These are phyloP conservation scores for Pulveroboletus sp. DNA, from an alignment of 768 basidiomycete genomes.

Conservation along the genomic window DNA sequence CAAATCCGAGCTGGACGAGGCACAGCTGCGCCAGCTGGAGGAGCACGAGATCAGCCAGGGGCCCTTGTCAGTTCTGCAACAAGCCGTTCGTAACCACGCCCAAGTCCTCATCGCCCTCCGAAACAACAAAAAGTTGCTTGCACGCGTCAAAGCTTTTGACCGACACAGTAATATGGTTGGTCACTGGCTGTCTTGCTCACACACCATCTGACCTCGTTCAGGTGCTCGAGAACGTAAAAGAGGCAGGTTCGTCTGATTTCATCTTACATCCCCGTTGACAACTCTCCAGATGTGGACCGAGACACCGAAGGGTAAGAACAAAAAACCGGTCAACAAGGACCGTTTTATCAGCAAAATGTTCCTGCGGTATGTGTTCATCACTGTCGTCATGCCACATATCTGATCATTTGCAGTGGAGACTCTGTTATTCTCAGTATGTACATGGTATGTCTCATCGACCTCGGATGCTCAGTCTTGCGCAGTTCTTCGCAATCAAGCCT, in stretches of 20 bases:
- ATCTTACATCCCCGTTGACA: constrained; percentile 5
- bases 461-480: constrained; percentile 34
- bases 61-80: constrained; percentile 94
- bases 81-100: constrained; percentile 95
- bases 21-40: constrained; percentile 91
- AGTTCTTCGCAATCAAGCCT: constrained; percentile 80
- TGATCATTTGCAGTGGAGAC: constrained; percentile 65
- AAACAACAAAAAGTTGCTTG: constrained; percentile 97
- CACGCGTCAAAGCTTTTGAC: constrained; percentile 97
- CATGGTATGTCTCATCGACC: constrained; percentile 4
- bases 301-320: constrained; percentile 95
- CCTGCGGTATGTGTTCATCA: constrained; percentile 57
- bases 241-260: constrained; percentile 48
- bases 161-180: constrained; percentile 97
- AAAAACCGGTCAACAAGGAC: constrained; percentile 99
- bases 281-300: constrained; percentile 95
- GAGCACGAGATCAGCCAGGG: constrained; percentile 99
- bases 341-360: constrained; percentile 99
- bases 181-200: constrained; percentile 6
- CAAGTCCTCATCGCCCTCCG: constrained; percentile 96
- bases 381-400: constrained; percentile 4
- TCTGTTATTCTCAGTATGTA: constrained; percentile 94
- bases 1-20: constrained; percentile 96
- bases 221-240: constrained; percentile 98
- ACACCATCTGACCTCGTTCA: constrained; percentile 29